Evolutionary conservation across 2,329 filamentous ascomycete genomes (phyloP).

Genomic region (Bimuria novae-zelandiae): DNA sequence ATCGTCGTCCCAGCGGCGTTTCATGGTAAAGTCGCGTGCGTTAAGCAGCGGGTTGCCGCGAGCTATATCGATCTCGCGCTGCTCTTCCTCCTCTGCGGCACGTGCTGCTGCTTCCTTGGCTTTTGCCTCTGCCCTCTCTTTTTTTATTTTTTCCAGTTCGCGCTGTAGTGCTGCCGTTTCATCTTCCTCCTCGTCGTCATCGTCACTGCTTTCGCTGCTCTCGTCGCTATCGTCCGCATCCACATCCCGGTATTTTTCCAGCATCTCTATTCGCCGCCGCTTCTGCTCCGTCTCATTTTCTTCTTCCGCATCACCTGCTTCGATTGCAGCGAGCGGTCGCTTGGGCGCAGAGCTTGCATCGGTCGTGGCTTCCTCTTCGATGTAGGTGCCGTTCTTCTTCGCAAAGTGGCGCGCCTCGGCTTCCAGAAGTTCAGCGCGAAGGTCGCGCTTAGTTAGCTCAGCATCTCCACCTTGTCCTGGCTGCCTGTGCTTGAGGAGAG

Average conservation of each 20-base stretch:
- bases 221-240: constrained; percentile 73
- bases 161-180: constrained; percentile 88
- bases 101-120: constrained; percentile 83
- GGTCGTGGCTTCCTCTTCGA: constrained; percentile 52
- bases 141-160: constrained; percentile 92
- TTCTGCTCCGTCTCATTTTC: constrained; percentile 79
- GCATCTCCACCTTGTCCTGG: constrained; percentile 87
- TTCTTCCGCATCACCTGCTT: constrained; percentile 51
- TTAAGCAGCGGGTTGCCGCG: constrained; percentile 92
- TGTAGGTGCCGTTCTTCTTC: constrained; percentile 72
- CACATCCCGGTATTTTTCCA: constrained; percentile 86
- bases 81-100: constrained; percentile 79
- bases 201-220: constrained; percentile 59
- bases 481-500: constrained; percentile 79
- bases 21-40: constrained; percentile 84
- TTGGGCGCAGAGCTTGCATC: constrained; percentile 59
- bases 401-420: constrained; percentile 87
- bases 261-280: constrained; percentile 70
- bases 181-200: constrained; percentile 69
- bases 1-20: constrained; percentile 95
- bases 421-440: constrained; percentile 85
- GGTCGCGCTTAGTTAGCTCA: constrained; percentile 72
- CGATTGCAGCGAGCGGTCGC: constrained; percentile 63
- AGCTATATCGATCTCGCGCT: constrained; percentile 85
- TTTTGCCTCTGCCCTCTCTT: constrained; percentile 78